Conservation (phyloP, 352 stramenopile genomes). For the Pythium pyrilobum region DNA sequence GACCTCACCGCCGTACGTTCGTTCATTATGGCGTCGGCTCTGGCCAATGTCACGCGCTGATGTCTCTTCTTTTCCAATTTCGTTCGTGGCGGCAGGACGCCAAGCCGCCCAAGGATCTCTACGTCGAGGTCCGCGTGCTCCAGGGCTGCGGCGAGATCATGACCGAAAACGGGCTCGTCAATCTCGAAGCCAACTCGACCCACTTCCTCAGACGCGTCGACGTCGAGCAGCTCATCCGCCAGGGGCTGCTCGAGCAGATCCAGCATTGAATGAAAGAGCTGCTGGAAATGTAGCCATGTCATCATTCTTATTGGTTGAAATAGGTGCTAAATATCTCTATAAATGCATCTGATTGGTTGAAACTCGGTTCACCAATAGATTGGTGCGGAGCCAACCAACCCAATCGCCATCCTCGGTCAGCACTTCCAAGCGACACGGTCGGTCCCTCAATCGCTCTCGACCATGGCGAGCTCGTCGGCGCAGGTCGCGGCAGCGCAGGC, state of each 20-base stretch:
- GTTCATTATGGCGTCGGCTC: neutral
- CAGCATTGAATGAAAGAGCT: conserved; percentile 33
- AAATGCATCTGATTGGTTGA: conserved; percentile 13
- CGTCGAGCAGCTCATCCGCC: conserved; percentile 26
- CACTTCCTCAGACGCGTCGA: conserved; percentile 82
- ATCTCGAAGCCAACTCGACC: conserved; percentile 82
- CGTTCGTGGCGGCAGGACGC: conserved; percentile 68
- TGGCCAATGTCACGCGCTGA: neutral
- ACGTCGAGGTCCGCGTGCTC: conserved; percentile 86
- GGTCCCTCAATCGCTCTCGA: neutral
- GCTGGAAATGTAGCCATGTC: no score
- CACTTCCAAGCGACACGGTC: neutral
- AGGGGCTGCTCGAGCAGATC: conserved; percentile 64
- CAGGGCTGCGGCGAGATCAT: conserved; percentile 88
- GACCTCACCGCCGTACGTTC: conserved; percentile 67
- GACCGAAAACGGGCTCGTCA: conserved; percentile 86
- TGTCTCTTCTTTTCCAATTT: neutral
- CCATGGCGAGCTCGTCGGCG: conserved; percentile 4
- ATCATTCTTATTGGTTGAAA: conserved; percentile 18
- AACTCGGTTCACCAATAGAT: neutral
- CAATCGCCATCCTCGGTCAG: neutral
- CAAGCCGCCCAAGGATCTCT: conserved; percentile 89
- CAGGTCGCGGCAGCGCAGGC: conserved; percentile 24
- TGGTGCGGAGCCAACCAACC: conserved; percentile 16
- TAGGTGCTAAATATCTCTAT: neutral